phyloP scores from a whole-genome alignment of 2,329 filamentous ascomycete species.

The Fusarium ambrosium region DNA sequence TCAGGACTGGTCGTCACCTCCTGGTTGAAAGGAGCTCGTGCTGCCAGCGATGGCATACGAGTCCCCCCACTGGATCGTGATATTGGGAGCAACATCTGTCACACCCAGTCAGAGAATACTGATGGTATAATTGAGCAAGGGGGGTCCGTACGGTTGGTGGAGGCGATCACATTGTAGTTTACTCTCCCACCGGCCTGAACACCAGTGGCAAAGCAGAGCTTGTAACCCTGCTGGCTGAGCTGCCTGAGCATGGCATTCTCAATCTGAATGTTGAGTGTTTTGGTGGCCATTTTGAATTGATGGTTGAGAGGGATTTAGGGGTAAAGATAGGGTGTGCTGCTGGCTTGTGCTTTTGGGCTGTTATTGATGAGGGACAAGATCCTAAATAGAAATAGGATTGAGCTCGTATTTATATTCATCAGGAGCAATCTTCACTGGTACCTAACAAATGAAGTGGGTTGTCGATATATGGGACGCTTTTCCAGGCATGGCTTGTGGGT shows the following conservation, averaged over 20 bases:
- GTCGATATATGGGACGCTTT: neutral
- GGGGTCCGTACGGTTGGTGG: neutral
- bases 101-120: neutral
- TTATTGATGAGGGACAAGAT: too few species aligned
- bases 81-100: neutral
- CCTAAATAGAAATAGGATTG: neutral
- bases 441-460: neutral
- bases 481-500: neutral
- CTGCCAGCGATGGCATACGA: neutral
- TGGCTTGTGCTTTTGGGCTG: neutral
- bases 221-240: neutral
- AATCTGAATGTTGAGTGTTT: neutral
- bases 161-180: neutral
- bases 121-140: neutral
- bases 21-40: neutral
- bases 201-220: neutral
- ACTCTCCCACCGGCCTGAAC: neutral
- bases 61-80: neutral
- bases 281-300: neutral
- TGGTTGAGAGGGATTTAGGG: neutral
- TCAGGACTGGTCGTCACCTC: neutral
- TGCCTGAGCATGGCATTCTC: neutral
- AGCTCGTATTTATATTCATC: neutral
- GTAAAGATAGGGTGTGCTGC: neutral
- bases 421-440: neutral